Percentiles rank a stretch among this genome's conserved stretches.
These are phyloP conservation scores for Plantago elongata DNA, from an alignment of 257 asterid species.

Conservation along the genomic window DNA sequence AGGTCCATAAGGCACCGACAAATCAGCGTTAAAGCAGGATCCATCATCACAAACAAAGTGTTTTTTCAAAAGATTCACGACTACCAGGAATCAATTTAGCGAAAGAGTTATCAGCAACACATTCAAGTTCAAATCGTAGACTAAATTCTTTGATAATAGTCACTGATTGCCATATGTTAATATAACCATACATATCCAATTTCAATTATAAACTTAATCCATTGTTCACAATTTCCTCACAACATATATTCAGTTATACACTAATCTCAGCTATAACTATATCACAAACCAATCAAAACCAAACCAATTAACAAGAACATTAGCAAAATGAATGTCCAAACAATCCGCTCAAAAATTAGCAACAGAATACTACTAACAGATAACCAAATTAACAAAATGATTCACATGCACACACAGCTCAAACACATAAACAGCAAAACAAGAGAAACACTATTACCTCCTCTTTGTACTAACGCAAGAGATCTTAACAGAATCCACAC, in stretches of 20 bases:
- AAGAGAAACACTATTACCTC: constrained; percentile 31
- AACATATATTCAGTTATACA: too few relatives aligned
- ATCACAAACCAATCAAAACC: too few relatives aligned
- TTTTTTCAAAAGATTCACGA: constrained; percentile 7
- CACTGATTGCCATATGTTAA: neutral
- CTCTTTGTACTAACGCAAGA: constrained; percentile 48
- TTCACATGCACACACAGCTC: constrained; percentile 13
- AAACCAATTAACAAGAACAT: neutral
- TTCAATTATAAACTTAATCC: too few relatives aligned
- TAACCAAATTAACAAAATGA: constrained; percentile 10
- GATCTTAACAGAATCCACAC: constrained; percentile 50
- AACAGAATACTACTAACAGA: neutral
- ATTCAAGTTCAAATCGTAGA: too few relatives aligned
- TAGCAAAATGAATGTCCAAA: neutral
- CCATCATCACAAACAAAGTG: constrained; percentile 13
- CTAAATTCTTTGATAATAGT: too few relatives aligned
- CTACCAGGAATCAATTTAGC: too few relatives aligned
- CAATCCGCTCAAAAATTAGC: constrained; percentile 9
- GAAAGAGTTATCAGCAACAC: too few relatives aligned
- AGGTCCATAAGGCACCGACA: neutral
- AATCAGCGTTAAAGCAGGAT: neutral
- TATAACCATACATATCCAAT: too few relatives aligned
- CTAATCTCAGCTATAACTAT: too few relatives aligned
- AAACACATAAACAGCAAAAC: constrained; percentile 1
- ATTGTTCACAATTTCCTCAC: too few relatives aligned